phyloP scores from a whole-genome alignment of 2,329 filamentous ascomycete species.

The Aureobasidium vineae region DNA sequence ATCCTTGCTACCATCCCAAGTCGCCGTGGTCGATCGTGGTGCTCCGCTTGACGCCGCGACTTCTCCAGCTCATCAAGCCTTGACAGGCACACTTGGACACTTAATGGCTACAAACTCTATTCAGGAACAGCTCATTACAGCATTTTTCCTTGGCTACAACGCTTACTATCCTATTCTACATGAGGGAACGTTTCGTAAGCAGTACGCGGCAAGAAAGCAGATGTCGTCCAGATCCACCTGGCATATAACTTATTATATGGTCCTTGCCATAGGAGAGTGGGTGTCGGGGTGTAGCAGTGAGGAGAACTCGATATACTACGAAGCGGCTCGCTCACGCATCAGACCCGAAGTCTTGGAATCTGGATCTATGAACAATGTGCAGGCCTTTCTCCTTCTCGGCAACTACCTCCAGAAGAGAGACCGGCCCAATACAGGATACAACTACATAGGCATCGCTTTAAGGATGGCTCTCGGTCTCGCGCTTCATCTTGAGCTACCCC shows the following conservation, averaged over 20 bases:
- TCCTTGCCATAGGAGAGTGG: conserved; percentile 48
- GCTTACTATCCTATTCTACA: conserved; percentile 50
- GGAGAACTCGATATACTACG: conserved; percentile 45
- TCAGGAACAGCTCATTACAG: conserved; percentile 26
- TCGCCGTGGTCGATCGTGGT: not conserved
- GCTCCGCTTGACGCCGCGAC: not conserved
- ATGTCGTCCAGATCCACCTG: conserved; percentile 45
- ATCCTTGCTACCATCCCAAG: conserved; percentile 23
- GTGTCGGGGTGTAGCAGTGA: conserved; percentile 43
- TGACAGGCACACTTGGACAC: not conserved
- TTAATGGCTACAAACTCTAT: not conserved
- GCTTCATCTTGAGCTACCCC: conserved; percentile 51
- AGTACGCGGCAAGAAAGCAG: conserved; percentile 41
- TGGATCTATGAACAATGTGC: conserved; percentile 52
- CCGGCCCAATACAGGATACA: conserved; percentile 53
- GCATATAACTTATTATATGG: conserved; percentile 47
- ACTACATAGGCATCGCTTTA: conserved; percentile 49
- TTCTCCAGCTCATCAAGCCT: not conserved
- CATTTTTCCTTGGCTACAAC: conserved; percentile 50
- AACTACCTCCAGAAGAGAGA: conserved; percentile 52
- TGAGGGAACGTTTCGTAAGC: conserved; percentile 49
- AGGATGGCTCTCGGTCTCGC: conserved; percentile 52
- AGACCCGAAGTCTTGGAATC: conserved; percentile 51
- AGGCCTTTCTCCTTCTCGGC: conserved; percentile 49
- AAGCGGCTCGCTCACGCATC: conserved; percentile 48